A percentile compares a stretch with the other conserved stretches of the same genome.
Evolutionary conservation across 805 yeast genomes (phyloP).

Genomic region (Candida suzukii): DNA sequence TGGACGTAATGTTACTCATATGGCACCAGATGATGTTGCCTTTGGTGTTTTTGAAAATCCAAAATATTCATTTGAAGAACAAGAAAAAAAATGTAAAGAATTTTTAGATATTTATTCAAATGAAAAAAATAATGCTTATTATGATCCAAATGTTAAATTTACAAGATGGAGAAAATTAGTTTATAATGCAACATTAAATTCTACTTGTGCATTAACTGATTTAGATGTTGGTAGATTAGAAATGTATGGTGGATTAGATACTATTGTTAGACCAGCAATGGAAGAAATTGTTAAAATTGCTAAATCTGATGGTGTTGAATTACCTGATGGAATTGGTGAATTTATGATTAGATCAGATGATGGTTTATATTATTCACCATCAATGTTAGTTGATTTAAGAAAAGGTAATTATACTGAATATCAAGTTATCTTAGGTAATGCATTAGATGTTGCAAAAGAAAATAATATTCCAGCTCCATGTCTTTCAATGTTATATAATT

Average conservation of each 20-base stretch:
- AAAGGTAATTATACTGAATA: conserved; percentile 31
- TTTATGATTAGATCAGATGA: conserved; percentile 28
- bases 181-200: conserved; percentile 37
- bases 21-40: conserved; percentile 24
- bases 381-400: conserved; percentile 38
- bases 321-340: conserved; percentile 27
- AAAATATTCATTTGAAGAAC: conserved; percentile 11
- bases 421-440: conserved; percentile 36
- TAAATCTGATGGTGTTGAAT: conserved; percentile 33
- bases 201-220: conserved; percentile 30
- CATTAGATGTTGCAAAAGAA: conserved; percentile 26
- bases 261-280: conserved; percentile 31
- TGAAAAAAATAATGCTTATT: conserved; percentile 20
- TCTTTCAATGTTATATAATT: conserved; percentile 45
- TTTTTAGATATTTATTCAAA: conserved; percentile 19
- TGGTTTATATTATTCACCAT: conserved; percentile 34
- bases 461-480: conserved; percentile 45
- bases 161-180: conserved; percentile 37
- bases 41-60: conserved; percentile 27
- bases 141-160: conserved; percentile 25
- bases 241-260: conserved; percentile 17
- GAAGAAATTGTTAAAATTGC: conserved; percentile 38
- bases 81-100: conserved; percentile 11
- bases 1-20: conserved; percentile 20
- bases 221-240: conserved; percentile 27